Conservation (phyloP, 768 basidiomycete species). For the Termitomyces sp. region DNA sequence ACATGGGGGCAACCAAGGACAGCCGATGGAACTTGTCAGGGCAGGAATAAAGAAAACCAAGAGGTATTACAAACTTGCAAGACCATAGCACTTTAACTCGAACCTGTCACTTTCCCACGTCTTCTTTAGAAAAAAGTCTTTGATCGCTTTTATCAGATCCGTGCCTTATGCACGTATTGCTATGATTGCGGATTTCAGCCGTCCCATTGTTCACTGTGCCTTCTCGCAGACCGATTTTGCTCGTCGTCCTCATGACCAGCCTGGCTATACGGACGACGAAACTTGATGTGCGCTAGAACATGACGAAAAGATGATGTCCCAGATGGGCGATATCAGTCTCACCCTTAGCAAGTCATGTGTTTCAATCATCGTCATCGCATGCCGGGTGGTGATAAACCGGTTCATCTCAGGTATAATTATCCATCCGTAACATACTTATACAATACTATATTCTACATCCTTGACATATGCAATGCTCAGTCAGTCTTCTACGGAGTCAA, state of each 20-base stretch:
- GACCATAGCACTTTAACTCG: slow-evolving; percentile 15
- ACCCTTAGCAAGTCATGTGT: slow-evolving; percentile 13
- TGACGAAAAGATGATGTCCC: slow-evolving; percentile 11
- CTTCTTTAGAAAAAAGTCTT: slow-evolving; percentile 19
- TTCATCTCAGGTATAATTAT: slow-evolving; percentile 8
- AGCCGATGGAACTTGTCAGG: slow-evolving; percentile 4
- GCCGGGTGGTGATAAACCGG: slow-evolving; percentile 7
- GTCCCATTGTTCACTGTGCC: background rate
- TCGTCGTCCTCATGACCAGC: background rate
- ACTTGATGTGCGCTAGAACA: background rate
- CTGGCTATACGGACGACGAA: background rate
- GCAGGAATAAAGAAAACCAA: slow-evolving; percentile 13
- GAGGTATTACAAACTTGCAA: slow-evolving; percentile 19
- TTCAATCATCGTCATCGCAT: slow-evolving; percentile 1
- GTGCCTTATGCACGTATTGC: slow-evolving; percentile 4
- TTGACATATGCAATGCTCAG: slow-evolving; percentile 4
- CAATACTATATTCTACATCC: slow-evolving; percentile 10
- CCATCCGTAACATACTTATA: slow-evolving; percentile 3
- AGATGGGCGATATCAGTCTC: slow-evolving; percentile 9
- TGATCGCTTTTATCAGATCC: slow-evolving; percentile 11
- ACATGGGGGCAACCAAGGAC: slow-evolving; percentile 21
- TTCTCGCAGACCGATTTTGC: background rate
- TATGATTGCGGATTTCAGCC: background rate
- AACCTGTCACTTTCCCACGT: slow-evolving; percentile 20
- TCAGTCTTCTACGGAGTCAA: slow-evolving; percentile 41